phyloP scores from a whole-genome alignment of 1,284 basidiomycete genomes.

The Fomitopsis pinicola region DNA sequence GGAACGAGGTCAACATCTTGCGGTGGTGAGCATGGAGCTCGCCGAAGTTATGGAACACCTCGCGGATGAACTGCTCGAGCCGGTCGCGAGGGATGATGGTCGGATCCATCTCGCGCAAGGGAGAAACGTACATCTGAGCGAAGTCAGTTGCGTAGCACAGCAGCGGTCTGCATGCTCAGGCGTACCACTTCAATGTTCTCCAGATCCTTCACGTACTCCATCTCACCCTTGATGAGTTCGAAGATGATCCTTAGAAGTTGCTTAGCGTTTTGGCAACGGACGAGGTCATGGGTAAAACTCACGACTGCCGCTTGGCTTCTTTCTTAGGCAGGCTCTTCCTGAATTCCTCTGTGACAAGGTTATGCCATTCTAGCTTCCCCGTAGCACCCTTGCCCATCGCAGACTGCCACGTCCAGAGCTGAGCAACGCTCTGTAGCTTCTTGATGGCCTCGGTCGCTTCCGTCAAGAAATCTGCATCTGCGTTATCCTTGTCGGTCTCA shows the following conservation, averaged over 20 bases:
- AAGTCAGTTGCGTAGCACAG: conserved; percentile 3
- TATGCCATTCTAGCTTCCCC: conserved; percentile 83
- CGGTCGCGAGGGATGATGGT: conserved; percentile 74
- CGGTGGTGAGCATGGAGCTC: conserved; percentile 77
- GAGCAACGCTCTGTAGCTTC: conserved; percentile 71
- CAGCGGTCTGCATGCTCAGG: conserved; percentile 12
- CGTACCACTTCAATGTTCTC: conserved; percentile 80
- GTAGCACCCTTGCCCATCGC: conserved; percentile 77
- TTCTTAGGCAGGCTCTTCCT: conserved; percentile 64
- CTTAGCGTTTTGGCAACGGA: neutral
- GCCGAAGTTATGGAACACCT: conserved; percentile 91
- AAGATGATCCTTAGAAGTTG: conserved; percentile 73
- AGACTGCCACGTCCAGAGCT: conserved; percentile 82
- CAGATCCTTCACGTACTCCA: conserved; percentile 92
- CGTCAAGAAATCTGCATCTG: conserved; percentile 74
- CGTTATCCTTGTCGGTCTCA: conserved; percentile 73
- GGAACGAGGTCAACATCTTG: conserved; percentile 74
- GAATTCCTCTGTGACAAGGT: conserved; percentile 72
- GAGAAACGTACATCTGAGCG: conserved; percentile 69
- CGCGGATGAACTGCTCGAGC: conserved; percentile 76
- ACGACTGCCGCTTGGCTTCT: conserved; percentile 87
- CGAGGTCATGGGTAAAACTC: conserved; percentile 28
- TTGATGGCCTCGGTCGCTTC: conserved; percentile 78
- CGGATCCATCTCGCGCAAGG: conserved; percentile 69
- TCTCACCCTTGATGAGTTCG: conserved; percentile 94